Evolutionary conservation across 2,329 filamentous ascomycete genomes (phyloP), one percentile per base, ranked within the genome.

Genomic region (Ceratocystis albifundus): DNA sequence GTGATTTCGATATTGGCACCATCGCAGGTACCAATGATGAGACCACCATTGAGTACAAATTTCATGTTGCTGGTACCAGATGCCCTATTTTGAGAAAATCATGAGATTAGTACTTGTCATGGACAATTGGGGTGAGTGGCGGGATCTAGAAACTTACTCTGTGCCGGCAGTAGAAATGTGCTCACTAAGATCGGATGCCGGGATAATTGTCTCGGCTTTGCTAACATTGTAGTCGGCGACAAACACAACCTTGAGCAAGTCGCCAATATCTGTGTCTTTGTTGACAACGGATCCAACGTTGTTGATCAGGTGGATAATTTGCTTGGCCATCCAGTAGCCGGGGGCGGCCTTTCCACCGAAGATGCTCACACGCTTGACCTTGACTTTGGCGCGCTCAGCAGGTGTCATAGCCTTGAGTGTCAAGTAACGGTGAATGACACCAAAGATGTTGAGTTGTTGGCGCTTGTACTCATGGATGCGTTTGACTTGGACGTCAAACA

Each of bases 241-340:
- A 80, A 96, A 99, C 73, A 99, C 86, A 65, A 99, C 94, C 82
- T 99, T 99, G 74, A 99, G 83, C 36, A 96, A 81, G 73, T 97
- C 93, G 41, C 93, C 93, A 73, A 97, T 87, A 44, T 97, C 94
- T 55, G 85, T 80, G 72, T 99, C 94, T 50, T 89, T 89, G 80
- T 99, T 99, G 71, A 99, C 88, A 2, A 97, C 89, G 17, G 85
- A 79, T 3, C 90, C 91, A 30, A 97, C 94, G 69, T 86, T 88
- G 79, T 96, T 97, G 80, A 99, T 87, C 67, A 99, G 83, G 74
- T 97, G 93, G 72, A 99, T 99, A 71, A 96, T 91, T 50, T 94
- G 95, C 84, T 99, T 99, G 46, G 94, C 94, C 94, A 97, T 99
- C 94, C 94, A 99, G 80, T 99, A 99, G 17, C 94, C 94, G 0